phyloP scores from a whole-genome alignment of 2,329 filamentous ascomycete genomes.

The Cadophora sp. region DNA sequence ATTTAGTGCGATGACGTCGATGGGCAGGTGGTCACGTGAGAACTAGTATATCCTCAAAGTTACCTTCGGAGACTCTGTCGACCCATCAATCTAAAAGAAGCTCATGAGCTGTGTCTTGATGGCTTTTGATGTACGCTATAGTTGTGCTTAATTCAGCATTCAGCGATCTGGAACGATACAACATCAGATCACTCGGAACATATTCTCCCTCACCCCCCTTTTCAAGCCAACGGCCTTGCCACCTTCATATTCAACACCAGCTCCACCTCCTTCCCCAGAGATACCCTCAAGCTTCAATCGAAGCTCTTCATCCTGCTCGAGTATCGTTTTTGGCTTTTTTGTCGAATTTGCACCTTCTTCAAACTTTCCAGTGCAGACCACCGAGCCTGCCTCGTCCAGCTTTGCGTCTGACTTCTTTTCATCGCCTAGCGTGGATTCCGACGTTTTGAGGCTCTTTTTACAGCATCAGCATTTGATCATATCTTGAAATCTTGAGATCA shows the following conservation, averaged over 20 bases:
- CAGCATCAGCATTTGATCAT: neutral
- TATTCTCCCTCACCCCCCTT: constrained; percentile 75
- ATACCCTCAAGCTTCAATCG: constrained; percentile 68
- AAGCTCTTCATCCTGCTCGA: constrained; percentile 66
- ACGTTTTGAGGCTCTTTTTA: neutral
- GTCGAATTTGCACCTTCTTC: neutral
- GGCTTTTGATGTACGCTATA: neutral
- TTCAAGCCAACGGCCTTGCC: constrained; percentile 77
- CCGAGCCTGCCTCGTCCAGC: neutral
- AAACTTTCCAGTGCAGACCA: too few species aligned
- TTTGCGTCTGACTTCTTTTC: neutral
- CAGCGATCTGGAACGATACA: neutral
- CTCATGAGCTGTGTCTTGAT: neutral
- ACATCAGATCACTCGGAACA: constrained; percentile 72
- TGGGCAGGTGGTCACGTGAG: constrained; percentile 5
- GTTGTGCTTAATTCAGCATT: neutral
- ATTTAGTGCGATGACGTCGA: constrained; percentile 9
- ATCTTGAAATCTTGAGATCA: neutral
- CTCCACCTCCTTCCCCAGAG: constrained; percentile 72
- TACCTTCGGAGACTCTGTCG: neutral
- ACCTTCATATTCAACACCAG: constrained; percentile 78
- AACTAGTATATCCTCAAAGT: neutral
- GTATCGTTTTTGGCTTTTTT: constrained; percentile 1
- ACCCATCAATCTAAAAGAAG: neutral
- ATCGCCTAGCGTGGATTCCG: neutral